phyloP scores from a whole-genome alignment of 2,329 filamentous ascomycete species.

The Gaeumannomyces tritici region DNA sequence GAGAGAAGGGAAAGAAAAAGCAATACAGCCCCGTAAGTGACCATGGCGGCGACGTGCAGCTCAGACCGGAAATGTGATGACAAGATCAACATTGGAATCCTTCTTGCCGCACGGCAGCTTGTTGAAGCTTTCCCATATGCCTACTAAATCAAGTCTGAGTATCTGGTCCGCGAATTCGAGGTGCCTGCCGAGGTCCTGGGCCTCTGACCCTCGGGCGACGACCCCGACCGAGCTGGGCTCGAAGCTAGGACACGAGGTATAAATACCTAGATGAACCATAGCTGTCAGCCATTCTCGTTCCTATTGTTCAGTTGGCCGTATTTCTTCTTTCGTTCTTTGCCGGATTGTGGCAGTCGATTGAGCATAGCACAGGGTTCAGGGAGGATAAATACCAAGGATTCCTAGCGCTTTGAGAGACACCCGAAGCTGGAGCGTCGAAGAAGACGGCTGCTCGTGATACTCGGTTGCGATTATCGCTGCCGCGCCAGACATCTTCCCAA shows the following conservation, averaged over 20 bases:
- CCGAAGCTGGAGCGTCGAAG: conserved; percentile 54
- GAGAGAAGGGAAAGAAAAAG: too few relatives aligned
- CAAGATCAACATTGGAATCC: not conserved
- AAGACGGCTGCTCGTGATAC: conserved; percentile 40
- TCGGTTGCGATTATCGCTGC: conserved; percentile 61
- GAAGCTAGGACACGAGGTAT: not conserved
- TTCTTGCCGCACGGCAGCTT: not conserved
- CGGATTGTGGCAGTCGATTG: not conserved
- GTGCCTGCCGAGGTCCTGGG: not conserved
- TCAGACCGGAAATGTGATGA: not conserved
- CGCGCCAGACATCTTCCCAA: conserved; percentile 83
- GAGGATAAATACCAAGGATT: conserved; percentile 42
- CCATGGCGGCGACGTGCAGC: too few relatives aligned
- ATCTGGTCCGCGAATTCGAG: not conserved
- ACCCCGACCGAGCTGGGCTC: not conserved
- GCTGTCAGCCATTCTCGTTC: not conserved
- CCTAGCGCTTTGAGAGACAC: conserved; percentile 66
- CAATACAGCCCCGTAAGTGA: too few relatives aligned
- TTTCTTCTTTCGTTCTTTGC: too few relatives aligned
- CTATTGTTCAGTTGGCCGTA: not conserved
- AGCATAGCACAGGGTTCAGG: not conserved
- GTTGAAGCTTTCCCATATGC: not conserved
- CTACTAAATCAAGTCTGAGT: not conserved
- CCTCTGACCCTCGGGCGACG: not conserved
- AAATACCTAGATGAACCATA: not conserved